Percentiles rank a stretch among this genome's conserved stretches.
phyloP scores from a whole-genome alignment of 2,329 filamentous ascomycete species.

The Didymella segeticola region DNA sequence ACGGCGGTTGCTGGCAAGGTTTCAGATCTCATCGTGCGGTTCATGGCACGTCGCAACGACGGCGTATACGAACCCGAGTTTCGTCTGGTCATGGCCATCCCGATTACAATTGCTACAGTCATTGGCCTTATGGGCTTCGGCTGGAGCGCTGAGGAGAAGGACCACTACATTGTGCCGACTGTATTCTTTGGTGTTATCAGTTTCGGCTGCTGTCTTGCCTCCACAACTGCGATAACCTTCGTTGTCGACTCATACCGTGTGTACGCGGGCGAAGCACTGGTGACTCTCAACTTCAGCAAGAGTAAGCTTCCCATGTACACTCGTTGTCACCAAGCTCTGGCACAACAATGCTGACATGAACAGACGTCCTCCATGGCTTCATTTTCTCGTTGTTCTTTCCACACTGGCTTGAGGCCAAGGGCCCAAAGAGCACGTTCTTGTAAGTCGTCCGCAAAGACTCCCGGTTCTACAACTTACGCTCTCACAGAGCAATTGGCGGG shows the following conservation, averaged over 20 bases:
- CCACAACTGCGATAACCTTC: conserved; percentile 91
- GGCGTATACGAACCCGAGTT: conserved; percentile 96
- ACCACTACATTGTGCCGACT: conserved; percentile 90
- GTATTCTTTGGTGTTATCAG: conserved; percentile 91
- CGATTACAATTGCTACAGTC: conserved; percentile 77
- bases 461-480: not conserved
- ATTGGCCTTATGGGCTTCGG: conserved; percentile 94
- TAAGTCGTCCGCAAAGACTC: conserved; percentile 58
- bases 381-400: conserved; percentile 79
- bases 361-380: conserved; percentile 83
- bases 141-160: conserved; percentile 79
- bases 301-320: conserved; percentile 55
- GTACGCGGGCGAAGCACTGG: conserved; percentile 91
- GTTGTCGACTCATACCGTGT: conserved; percentile 92
- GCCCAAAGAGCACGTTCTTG: conserved; percentile 78
- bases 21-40: conserved; percentile 82
- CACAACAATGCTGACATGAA: not conserved
- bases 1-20: conserved; percentile 89
- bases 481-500: conserved; percentile 59
- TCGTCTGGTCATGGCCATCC: conserved; percentile 68
- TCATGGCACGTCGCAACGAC: conserved; percentile 84
- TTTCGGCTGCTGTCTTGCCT: conserved; percentile 89
- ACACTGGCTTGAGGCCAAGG: conserved; percentile 76
- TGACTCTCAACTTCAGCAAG: conserved; percentile 93
- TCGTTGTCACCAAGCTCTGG: not conserved